A percentile compares a stretch with the other conserved stretches of the same genome.
These are phyloP conservation scores for Scheffersomyces stipitis DNA, from an alignment of 805 yeast genomes.

Conservation along the genomic window DNA sequence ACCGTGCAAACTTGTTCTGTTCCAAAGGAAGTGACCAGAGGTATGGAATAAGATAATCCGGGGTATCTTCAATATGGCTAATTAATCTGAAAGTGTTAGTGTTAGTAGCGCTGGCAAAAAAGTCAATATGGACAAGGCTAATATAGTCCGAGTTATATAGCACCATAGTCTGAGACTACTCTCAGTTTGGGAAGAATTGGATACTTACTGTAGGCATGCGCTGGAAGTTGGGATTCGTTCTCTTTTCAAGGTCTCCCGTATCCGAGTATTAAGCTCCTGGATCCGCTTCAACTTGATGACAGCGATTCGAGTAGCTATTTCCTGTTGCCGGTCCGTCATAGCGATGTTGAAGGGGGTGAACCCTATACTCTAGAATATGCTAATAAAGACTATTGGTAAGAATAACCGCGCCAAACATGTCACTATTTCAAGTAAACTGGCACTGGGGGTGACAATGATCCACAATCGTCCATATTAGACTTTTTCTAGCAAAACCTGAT, in stretches of 20 bases:
- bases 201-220: conserved; percentile 8
- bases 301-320: conserved; percentile 42
- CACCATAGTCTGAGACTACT: too few species aligned
- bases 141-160: not conserved
- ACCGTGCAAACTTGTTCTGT: conserved; percentile 32
- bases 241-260: conserved; percentile 50
- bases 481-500: too few species aligned
- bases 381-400: too few species aligned
- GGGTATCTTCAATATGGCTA: conserved; percentile 41
- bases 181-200: too few species aligned
- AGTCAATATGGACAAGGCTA: not conserved
- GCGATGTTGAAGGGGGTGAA: too few species aligned
- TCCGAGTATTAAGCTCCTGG: conserved; percentile 37
- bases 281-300: conserved; percentile 48
- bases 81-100: conserved; percentile 28
- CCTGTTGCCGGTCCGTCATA: conserved; percentile 5
- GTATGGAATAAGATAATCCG: conserved; percentile 48
- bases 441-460: too few species aligned
- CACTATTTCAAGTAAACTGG: too few species aligned
- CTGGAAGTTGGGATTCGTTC: conserved; percentile 42
- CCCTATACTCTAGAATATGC: too few species aligned
- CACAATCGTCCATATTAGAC: too few species aligned
- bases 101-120: conserved; percentile 6
- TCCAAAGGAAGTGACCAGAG: conserved; percentile 41
- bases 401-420: too few species aligned